Conservation (phyloP, 1,284 basidiomycete species). For the Boletus mariae region DNA sequence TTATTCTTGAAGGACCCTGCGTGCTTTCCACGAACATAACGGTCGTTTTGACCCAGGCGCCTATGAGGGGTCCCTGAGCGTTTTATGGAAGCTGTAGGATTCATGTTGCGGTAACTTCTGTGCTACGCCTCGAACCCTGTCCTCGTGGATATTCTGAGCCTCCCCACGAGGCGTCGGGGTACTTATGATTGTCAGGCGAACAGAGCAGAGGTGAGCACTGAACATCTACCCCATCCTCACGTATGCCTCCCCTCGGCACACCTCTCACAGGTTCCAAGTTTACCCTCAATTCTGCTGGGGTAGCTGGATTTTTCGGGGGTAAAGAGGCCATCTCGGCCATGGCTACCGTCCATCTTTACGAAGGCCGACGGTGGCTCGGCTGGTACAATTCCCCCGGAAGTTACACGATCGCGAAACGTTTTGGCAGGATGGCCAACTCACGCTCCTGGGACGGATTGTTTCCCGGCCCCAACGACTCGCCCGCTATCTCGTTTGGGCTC, state of each 20-base stretch:
- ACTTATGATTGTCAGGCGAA: background rate
- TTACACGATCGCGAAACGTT: conserved; percentile 4
- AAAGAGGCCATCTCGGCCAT: conserved; percentile 33
- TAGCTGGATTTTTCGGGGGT: conserved; percentile 31
- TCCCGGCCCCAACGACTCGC: conserved; percentile 23
- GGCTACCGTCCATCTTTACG: conserved; percentile 27
- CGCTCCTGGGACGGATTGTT: conserved; percentile 13
- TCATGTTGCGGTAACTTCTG: background rate
- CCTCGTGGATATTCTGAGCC: background rate
- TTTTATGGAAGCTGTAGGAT: background rate
- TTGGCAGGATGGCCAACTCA: conserved; percentile 25
- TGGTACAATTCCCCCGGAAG: background rate
- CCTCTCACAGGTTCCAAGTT: conserved; percentile 15
- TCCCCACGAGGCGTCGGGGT: background rate
- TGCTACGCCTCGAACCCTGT: background rate
- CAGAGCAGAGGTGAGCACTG: background rate
- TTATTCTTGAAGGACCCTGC: background rate
- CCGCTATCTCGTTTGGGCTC: conserved; percentile 24
- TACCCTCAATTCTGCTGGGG: conserved; percentile 24
- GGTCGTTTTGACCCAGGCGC: background rate
- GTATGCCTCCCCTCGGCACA: background rate
- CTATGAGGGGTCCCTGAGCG: background rate
- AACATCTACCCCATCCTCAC: no score
- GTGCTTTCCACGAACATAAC: background rate
- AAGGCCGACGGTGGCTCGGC: conserved; percentile 12